Evolutionary conservation across 306 rosid species (phyloP).

Genomic region (Styphnolobium japonicum): DNA sequence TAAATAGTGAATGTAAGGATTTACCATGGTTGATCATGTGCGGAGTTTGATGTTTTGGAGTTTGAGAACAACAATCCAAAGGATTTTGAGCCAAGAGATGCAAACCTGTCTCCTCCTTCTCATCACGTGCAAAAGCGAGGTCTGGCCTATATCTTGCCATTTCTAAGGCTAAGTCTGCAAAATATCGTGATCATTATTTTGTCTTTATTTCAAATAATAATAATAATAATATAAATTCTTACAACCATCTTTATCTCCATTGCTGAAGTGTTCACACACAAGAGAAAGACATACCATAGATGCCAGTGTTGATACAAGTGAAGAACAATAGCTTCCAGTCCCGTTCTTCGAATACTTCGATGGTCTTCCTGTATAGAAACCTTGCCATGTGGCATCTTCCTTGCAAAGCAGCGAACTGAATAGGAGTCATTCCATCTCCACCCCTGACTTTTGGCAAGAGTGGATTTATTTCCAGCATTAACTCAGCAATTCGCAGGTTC

Average conservation of each 20-base stretch:
- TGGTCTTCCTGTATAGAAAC: not conserved
- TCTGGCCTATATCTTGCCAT: not conserved
- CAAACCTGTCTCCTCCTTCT: not conserved
- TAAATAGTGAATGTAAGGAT: not conserved
- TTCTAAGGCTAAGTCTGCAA: constrained; percentile 22
- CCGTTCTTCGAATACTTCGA: accelerated
- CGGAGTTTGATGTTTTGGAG: not conserved
- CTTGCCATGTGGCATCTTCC: constrained; percentile 30
- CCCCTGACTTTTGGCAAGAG: not conserved
- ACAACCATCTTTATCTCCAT: too few species aligned
- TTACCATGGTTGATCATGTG: constrained; percentile 21
- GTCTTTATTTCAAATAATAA: too few species aligned
- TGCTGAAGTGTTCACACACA: too few species aligned
- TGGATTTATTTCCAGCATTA: not conserved
- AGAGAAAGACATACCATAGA: constrained; percentile 29
- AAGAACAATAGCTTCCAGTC: constrained; percentile 24
- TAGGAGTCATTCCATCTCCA: constrained; percentile 3
- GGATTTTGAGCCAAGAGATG: constrained; percentile 27
- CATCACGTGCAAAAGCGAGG: constrained; percentile 8
- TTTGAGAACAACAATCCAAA: not conserved
- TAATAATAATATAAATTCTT: too few species aligned
- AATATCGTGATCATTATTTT: not conserved
- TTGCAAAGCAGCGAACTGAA: constrained; percentile 33
- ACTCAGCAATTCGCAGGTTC: not conserved
- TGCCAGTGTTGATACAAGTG: constrained; percentile 22